phyloP scores from a whole-genome alignment of 1,139 yeast species.

The Suhomyces kunorum region DNA sequence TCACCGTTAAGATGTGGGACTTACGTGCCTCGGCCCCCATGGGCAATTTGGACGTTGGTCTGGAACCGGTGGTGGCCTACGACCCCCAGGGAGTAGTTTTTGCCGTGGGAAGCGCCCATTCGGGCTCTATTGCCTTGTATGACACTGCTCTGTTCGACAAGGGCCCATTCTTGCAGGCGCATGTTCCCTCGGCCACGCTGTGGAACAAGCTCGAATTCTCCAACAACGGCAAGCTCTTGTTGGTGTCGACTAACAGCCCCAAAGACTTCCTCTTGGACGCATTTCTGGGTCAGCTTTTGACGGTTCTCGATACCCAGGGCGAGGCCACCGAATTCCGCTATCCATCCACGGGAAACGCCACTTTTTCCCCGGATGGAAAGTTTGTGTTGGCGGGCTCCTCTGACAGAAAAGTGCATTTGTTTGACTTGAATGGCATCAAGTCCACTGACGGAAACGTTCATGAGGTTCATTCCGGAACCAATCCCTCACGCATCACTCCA shows the following conservation, averaged over 20 bases:
- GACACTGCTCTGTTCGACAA: conserved; percentile 59
- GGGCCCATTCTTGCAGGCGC: conserved; percentile 51
- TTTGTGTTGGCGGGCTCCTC: conserved; percentile 59
- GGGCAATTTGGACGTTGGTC: conserved; percentile 62
- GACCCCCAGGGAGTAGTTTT: conserved; percentile 86
- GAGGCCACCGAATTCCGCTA: conserved; percentile 34
- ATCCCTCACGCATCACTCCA: conserved; percentile 28
- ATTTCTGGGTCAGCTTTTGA: conserved; percentile 59
- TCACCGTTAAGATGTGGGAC: conserved; percentile 88
- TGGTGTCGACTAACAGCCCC: conserved; percentile 59
- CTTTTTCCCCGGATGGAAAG: conserved; percentile 82
- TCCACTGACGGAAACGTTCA: conserved; percentile 28
- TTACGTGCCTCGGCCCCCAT: conserved; percentile 59
- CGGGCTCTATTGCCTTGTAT: conserved; percentile 57
- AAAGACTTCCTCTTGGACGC: conserved; percentile 70
- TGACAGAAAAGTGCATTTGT: conserved; percentile 56
- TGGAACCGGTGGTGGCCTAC: conserved; percentile 58
- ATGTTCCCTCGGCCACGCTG: conserved; percentile 20
- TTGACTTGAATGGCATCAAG: conserved; percentile 54
- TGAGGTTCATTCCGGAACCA: conserved; percentile 19
- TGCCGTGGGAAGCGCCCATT: conserved; percentile 57
- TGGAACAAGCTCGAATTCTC: conserved; percentile 82
- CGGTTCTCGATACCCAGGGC: conserved; percentile 36
- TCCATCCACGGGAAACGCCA: conserved; percentile 60
- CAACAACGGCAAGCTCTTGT: conserved; percentile 73